These are phyloP conservation scores for Glycyrrhiza uralensis DNA, from an alignment of 306 rosid genomes.

Conservation along the genomic window DNA sequence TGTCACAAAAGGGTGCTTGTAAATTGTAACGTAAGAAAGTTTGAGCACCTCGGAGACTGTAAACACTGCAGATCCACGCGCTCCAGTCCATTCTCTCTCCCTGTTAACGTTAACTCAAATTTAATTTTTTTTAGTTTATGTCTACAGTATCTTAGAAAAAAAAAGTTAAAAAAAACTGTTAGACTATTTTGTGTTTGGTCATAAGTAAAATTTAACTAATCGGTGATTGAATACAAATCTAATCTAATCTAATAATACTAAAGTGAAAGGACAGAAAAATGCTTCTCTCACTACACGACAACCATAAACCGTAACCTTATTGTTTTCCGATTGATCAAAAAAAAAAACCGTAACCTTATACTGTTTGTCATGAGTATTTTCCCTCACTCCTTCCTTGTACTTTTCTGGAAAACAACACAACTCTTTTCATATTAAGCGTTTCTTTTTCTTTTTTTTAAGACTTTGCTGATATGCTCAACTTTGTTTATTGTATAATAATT, in stretches of 20 bases:
- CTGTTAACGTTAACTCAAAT: background rate
- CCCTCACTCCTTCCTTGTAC: background rate
- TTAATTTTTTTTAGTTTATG: no score
- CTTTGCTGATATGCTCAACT: background rate
- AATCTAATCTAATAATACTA: no score
- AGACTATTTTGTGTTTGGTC: no score
- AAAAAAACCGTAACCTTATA: no score
- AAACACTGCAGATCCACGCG: background rate
- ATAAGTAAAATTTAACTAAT: no score
- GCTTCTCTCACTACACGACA: background rate
- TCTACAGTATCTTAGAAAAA: no score
- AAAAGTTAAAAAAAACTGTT: no score
- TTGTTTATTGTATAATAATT: background rate
- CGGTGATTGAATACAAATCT: no score
- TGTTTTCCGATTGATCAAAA: no score
- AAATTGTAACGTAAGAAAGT: background rate
- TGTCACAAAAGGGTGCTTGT: no score
- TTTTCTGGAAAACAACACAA: slow-evolving; percentile 14
- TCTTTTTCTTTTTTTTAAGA: background rate
- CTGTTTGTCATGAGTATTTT: background rate
- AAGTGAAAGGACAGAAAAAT: background rate
- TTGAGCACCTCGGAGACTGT: slow-evolving; percentile 4
- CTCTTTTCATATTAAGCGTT: no score
- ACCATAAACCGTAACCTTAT: background rate
- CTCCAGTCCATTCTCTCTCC: background rate